Percentiles rank a stretch among this genome's conserved stretches.
phyloP scores from a whole-genome alignment of 2,329 filamentous ascomycete genomes.

The Rutstroemia sp. region DNA sequence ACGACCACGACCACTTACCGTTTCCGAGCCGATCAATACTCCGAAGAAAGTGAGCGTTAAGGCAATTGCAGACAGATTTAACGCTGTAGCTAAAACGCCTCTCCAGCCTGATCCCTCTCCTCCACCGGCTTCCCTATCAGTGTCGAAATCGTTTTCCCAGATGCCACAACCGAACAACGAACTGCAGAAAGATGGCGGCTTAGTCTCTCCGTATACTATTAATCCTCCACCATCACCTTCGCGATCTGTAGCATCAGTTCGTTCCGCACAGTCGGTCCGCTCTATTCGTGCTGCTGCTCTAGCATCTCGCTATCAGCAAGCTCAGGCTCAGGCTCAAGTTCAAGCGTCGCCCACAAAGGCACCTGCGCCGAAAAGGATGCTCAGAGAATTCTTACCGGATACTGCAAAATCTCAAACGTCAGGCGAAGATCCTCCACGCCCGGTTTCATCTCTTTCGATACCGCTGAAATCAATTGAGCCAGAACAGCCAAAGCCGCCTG shows the following conservation, averaged over 20 bases:
- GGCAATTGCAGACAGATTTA: slow-evolving; percentile 26
- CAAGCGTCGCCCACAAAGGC: slow-evolving; percentile 19
- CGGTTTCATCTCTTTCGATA: background rate
- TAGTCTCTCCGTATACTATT: slow-evolving; percentile 24
- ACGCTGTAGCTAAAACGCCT: slow-evolving; percentile 9
- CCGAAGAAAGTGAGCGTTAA: slow-evolving; percentile 19
- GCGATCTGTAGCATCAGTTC: slow-evolving; percentile 20
- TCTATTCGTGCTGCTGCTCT: slow-evolving; percentile 1
- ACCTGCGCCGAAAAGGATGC: slow-evolving; percentile 7
- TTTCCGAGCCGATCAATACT: background rate
- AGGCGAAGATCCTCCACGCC: background rate
- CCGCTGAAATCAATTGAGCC: background rate
- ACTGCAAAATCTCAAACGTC: background rate
- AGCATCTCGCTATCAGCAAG: slow-evolving; percentile 1
- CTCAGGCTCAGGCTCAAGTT: background rate
- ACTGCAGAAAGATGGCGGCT: background rate
- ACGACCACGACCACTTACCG: background rate
- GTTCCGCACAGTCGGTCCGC: slow-evolving; percentile 16
- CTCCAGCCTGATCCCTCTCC: slow-evolving; percentile 8
- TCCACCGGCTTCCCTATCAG: slow-evolving; percentile 9
- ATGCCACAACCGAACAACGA: slow-evolving; percentile 3
- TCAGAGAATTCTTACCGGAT: slow-evolving; percentile 7
- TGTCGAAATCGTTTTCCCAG: background rate
- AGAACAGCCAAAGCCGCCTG: background rate
- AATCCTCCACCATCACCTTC: slow-evolving; percentile 22